phyloP scores from a whole-genome alignment of 1,284 basidiomycete species.

The Heterobasidion parviporum region DNA sequence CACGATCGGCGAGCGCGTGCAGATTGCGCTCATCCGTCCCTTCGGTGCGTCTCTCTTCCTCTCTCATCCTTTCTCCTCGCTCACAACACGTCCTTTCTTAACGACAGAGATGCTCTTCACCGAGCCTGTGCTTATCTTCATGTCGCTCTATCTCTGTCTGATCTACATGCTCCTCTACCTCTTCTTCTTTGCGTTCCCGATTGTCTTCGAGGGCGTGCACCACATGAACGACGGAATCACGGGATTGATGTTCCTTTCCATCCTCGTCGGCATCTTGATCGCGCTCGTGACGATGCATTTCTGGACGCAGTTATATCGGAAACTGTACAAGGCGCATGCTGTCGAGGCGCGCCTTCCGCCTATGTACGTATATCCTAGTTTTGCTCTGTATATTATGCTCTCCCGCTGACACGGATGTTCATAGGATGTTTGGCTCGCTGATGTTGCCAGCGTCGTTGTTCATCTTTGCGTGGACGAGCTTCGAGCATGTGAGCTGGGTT shows the following conservation, averaged over 20 bases:
- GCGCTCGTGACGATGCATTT: slow-evolving; percentile 26
- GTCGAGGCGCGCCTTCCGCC: slow-evolving; percentile 28
- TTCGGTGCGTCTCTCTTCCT: slow-evolving; percentile 16
- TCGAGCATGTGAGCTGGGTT: slow-evolving; percentile 23
- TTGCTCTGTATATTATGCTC: slow-evolving; percentile 21
- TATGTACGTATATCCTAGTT: slow-evolving; percentile 4
- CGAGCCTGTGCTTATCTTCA: slow-evolving; percentile 37
- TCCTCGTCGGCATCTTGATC: slow-evolving; percentile 33
- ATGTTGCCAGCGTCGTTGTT: slow-evolving; percentile 28
- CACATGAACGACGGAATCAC: slow-evolving; percentile 33
- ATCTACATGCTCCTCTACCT: slow-evolving; percentile 26
- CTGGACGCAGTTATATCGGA: slow-evolving; percentile 26
- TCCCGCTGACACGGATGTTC: slow-evolving; percentile 7
- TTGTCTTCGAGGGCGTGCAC: slow-evolving; percentile 34
- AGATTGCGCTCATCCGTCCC: slow-evolving; percentile 22
- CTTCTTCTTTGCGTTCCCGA: slow-evolving; percentile 25
- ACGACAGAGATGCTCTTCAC: slow-evolving; percentile 26
- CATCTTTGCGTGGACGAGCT: slow-evolving; percentile 27
- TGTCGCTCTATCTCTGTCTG: slow-evolving; percentile 38
- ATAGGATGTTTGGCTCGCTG: slow-evolving; percentile 13
- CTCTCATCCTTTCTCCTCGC: slow-evolving; percentile 5
- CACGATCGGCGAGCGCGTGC: slow-evolving; percentile 4
- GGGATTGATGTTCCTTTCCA: slow-evolving; percentile 38
- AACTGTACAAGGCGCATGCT: slow-evolving; percentile 17
- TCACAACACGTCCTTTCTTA: neutral